Conservation (phyloP, 1,284 basidiomycete genomes). For the Heterobasidion parviporum region DNA sequence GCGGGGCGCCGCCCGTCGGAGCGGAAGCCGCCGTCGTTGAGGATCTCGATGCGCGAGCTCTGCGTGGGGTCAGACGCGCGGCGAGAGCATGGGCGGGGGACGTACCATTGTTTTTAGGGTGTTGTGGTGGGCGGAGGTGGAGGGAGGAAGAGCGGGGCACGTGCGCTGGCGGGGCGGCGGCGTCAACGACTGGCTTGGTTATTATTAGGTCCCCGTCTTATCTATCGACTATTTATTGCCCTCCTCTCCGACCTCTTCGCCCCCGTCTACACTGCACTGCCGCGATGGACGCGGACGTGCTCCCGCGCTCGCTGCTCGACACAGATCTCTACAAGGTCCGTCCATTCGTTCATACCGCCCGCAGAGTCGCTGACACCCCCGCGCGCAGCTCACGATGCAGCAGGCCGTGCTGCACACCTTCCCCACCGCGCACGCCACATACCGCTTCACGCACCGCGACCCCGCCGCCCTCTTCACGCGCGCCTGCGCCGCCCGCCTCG, state of each 20-base stretch:
- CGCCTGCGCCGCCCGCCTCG: conserved; percentile 36
- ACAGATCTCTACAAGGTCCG: conserved; percentile 92
- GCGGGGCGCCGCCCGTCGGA: conserved; percentile 88
- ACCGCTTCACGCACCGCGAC: conserved; percentile 85
- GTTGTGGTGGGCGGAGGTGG: neutral
- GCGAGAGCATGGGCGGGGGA: neutral
- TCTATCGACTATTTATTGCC: neutral
- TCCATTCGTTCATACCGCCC: neutral
- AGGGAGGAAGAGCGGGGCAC: neutral
- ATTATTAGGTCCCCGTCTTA: neutral
- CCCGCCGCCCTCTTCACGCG: conserved; percentile 65
- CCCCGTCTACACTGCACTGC: no score
- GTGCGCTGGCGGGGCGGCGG: no score
- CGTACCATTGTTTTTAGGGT: neutral
- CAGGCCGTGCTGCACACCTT: conserved; percentile 86
- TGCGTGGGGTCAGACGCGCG: conserved; percentile 17
- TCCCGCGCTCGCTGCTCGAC: conserved; percentile 73
- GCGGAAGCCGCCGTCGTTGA: conserved; percentile 84
- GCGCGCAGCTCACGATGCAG: conserved; percentile 87
- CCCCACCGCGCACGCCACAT: conserved; percentile 58
- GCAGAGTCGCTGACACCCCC: neutral
- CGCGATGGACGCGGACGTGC: conserved; percentile 3
- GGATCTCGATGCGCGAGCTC: conserved; percentile 79
- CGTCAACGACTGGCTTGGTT: neutral
- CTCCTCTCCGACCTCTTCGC: no score